Evolutionary conservation across 2,329 filamentous ascomycete species (phyloP), one percentile per base, ranked within the genome.

Genomic region (Atkinsonella hypoxylon): DNA sequence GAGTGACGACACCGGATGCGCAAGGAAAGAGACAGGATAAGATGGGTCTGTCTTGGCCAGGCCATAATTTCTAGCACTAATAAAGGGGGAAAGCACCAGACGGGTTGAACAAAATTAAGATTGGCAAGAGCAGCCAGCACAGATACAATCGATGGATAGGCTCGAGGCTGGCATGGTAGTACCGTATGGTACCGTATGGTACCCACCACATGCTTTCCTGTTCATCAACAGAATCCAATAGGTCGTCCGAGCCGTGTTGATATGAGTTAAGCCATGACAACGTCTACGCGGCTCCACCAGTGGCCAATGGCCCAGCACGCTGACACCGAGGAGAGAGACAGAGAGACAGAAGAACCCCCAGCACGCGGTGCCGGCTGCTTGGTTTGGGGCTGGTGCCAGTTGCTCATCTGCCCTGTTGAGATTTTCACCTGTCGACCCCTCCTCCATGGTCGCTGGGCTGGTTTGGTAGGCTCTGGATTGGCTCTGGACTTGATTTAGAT

Each of bases 261-360:
- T 2, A 22, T 22, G 5, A 22, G 20, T 22, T 22, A 22, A 22
- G 20, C 20, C 20, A 22, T 22, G 20, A 22, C 32, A 30, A 32
- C 45, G 13, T 20, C 34, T 20, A 39, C 32, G 39, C 40, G 40
- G 32, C 45, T 48, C 49, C 45, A 48, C 45, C 45, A 17, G 38
- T 45, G 50, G 50, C 50, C 45, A 17, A 43, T 45, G 50, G 50
- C 50, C 45, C 50, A 48, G 31, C 50, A 40, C 40, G 50, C 46
- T 48, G 50, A 40, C 47, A 39, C 40, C 47, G 12, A 12, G 31
- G 31, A 32, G 31, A 6, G 32, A 34, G 32, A 34, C 32, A 13
- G 8, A 34, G 32, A 34, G 32, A 26, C 43, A 45, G 32, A 8
- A 12, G 11, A 4, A 20, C 44, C 42, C 9, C 15, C 12, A 36